Evolutionary conservation across 768 basidiomycete species (phyloP).

Genomic region (Exsudoporus frostii): DNA sequence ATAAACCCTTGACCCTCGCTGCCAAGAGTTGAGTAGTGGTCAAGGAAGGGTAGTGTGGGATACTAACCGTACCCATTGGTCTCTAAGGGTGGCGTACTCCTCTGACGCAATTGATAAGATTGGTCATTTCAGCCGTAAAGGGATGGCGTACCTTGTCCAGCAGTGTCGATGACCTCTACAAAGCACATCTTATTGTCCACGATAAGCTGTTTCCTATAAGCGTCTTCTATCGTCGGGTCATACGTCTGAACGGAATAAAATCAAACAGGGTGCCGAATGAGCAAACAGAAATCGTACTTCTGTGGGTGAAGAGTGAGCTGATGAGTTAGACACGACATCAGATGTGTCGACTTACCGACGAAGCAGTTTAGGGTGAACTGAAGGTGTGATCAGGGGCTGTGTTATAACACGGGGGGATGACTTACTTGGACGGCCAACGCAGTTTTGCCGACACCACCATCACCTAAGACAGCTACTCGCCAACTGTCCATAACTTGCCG

Average conservation of each 20-base stretch:
- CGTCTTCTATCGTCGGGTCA: constrained; percentile 98
- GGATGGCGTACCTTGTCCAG: constrained; percentile 79
- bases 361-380: constrained; percentile 98
- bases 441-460: constrained; percentile 97
- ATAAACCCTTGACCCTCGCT: constrained; percentile 99
- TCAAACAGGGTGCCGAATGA: constrained; percentile 6
- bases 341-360: constrained; percentile 62
- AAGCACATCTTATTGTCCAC: constrained; percentile 96
- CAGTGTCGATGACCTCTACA: constrained; percentile 96
- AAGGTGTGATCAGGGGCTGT: constrained; percentile 13
- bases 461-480: constrained; percentile 94
- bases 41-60: neutral
- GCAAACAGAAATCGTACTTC: constrained; percentile 45
- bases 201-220: constrained; percentile 91
- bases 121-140: constrained; percentile 3
- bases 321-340: constrained; percentile 10
- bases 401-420: neutral
- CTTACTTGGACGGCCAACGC: constrained; percentile 91
- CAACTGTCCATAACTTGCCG: constrained; percentile 78
- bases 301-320: constrained; percentile 29
- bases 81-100: constrained; percentile 94
- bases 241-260: constrained; percentile 61
- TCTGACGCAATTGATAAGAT: constrained; percentile 49
- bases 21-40: constrained; percentile 11
- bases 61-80: constrained; percentile 95